Percentiles rank a stretch among this genome's conserved stretches.
Conservation (phyloP, 495 filamentous ascomycete species). For the Alectoria sarmentosa region DNA sequence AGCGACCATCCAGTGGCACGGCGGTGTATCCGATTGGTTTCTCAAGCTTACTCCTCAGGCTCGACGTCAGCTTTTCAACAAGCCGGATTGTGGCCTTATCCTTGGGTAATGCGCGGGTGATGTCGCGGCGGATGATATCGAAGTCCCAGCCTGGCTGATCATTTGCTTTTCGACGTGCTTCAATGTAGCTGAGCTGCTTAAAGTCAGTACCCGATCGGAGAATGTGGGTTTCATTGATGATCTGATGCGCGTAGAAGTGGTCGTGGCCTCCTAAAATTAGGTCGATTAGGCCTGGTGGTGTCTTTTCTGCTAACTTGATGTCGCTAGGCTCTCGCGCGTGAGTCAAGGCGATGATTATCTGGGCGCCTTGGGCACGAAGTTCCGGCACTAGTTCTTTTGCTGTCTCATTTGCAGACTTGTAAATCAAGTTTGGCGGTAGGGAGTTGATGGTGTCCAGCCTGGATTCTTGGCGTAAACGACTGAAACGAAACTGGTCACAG, state of each 20-base stretch:
- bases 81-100: slow-evolving; percentile 49
- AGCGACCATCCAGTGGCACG: slow-evolving; percentile 73
- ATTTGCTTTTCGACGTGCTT: slow-evolving; percentile 49
- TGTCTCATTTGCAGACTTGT: slow-evolving; percentile 64
- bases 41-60: slow-evolving; percentile 64
- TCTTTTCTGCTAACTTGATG: slow-evolving; percentile 66
- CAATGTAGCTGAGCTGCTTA: slow-evolving; percentile 83
- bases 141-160: slow-evolving; percentile 58
- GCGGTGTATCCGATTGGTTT: slow-evolving; percentile 79
- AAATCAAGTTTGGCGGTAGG: slow-evolving; percentile 71
- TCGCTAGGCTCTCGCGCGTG: slow-evolving; percentile 85
- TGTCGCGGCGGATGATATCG: slow-evolving; percentile 65
- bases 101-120: slow-evolving; percentile 57
- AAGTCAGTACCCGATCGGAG: slow-evolving; percentile 83
- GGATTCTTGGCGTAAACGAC: background rate
- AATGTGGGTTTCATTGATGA: slow-evolving; percentile 71
- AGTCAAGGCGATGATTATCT: slow-evolving; percentile 72
- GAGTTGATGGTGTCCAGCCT: slow-evolving; percentile 86
- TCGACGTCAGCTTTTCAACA: slow-evolving; percentile 60
- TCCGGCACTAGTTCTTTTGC: slow-evolving; percentile 62
- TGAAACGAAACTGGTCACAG: background rate
- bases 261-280: slow-evolving; percentile 86
- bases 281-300: slow-evolving; percentile 62
- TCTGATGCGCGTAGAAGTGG: slow-evolving; percentile 71
- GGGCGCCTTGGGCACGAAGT: slow-evolving; percentile 67